Conservation (phyloP, 148 eudicot genomes). For the Amaranthus hypochondriacus region DNA sequence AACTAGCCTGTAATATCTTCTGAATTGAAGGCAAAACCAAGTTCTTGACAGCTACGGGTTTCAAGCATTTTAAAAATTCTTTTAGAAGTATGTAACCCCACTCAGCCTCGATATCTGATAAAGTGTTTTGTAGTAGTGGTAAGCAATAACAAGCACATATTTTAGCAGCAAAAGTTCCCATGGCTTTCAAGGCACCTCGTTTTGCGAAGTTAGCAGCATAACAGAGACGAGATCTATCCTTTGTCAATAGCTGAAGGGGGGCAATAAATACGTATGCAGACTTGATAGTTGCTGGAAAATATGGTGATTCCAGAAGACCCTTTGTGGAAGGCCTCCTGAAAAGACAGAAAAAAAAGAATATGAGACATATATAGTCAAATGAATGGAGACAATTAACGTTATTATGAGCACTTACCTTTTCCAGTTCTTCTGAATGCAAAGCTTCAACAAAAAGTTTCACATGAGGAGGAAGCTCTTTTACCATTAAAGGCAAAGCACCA, state of each 20-base stretch:
- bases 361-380: neutral
- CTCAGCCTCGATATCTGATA: conserved; percentile 78
- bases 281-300: conserved; percentile 61
- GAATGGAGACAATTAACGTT: neutral
- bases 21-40: conserved; percentile 75
- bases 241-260: conserved; percentile 75
- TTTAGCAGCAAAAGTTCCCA: conserved; percentile 87
- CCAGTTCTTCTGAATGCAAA: conserved; percentile 76
- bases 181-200: conserved; percentile 75
- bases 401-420: conserved; percentile 42
- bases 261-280: conserved; percentile 78
- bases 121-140: conserved; percentile 49
- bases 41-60: conserved; percentile 51
- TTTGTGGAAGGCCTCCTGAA: conserved; percentile 90
- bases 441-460: conserved; percentile 64
- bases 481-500: conserved; percentile 50
- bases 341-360: conserved; percentile 14
- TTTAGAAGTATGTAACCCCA: conserved; percentile 63
- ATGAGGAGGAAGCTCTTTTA: conserved; percentile 67
- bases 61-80: conserved; percentile 65
- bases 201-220: conserved; percentile 83
- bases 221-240: conserved; percentile 53
- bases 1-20: conserved; percentile 89
- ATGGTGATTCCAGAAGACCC: conserved; percentile 84
- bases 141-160: conserved; percentile 89